phyloP scores from a whole-genome alignment of 805 yeast genomes.

The Candida railenensis region DNA sequence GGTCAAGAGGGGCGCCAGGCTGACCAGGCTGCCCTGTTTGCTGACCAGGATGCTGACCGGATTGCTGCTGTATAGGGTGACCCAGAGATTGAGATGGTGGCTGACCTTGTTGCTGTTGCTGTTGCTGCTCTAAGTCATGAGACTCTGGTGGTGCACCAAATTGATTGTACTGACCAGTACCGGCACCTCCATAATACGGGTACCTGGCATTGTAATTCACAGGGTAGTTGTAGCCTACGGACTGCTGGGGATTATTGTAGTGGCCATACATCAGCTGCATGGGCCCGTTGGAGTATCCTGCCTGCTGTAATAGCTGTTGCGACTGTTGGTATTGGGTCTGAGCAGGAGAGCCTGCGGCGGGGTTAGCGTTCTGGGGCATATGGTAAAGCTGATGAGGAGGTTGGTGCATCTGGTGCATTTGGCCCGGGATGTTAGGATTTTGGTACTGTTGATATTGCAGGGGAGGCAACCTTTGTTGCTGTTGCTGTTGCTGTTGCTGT shows the following conservation, averaged over 20 bases:
- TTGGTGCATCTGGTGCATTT: constrained; percentile 1
- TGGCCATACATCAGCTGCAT: not conserved
- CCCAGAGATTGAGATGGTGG: not conserved
- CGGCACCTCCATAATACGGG: constrained; percentile 1
- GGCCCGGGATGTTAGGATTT: not conserved
- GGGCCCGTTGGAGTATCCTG: not conserved
- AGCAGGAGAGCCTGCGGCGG: not conserved
- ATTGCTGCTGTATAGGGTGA: constrained; percentile 2
- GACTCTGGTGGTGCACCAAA: constrained; percentile 7
- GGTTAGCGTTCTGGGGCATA: not conserved
- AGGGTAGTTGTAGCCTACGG: constrained; percentile 3
- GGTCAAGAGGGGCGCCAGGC: not conserved
- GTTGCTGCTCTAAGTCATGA: not conserved
- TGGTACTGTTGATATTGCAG: constrained; percentile 6
- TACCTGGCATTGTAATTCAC: not conserved
- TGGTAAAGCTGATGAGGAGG: constrained; percentile 4
- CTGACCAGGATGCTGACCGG: constrained; percentile 1
- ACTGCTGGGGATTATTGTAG: not conserved
- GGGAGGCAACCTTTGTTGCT: not conserved
- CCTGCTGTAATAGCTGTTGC: constrained; percentile 4
- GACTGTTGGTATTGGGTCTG: constrained; percentile 1
- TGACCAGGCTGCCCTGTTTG: constrained; percentile 4
- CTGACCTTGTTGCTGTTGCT: constrained; percentile 3
- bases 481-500: constrained; percentile 4
- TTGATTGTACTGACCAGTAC: constrained; percentile 2